Evolutionary conservation across 1,139 yeast genomes (phyloP).

Genomic region (Suhomyces maxii): DNA sequence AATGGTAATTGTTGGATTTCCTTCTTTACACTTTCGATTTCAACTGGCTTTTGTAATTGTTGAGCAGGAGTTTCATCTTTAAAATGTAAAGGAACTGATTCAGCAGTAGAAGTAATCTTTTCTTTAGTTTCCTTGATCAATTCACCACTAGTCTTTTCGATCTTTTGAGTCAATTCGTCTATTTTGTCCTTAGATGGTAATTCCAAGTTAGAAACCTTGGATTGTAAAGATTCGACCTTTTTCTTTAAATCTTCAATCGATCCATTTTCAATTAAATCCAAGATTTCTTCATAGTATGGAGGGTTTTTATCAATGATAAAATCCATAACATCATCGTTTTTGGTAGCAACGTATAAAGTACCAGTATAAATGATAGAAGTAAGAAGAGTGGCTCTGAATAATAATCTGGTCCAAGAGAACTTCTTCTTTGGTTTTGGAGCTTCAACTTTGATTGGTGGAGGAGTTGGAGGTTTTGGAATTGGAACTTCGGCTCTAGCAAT

Average conservation of each 20-base stretch:
- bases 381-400: conserved; percentile 32
- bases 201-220: conserved; percentile 23
- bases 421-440: conserved; percentile 14
- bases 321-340: conserved; percentile 47
- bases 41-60: conserved; percentile 48
- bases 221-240: conserved; percentile 20
- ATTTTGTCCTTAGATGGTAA: conserved; percentile 36
- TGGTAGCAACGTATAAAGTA: conserved; percentile 44
- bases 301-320: conserved; percentile 47
- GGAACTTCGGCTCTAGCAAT: conserved; percentile 5
- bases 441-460: conserved; percentile 5
- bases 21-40: conserved; percentile 36
- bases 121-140: conserved; percentile 40
- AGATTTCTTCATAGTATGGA: conserved; percentile 46
- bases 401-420: conserved; percentile 34
- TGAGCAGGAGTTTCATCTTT: conserved; percentile 41
- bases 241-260: conserved; percentile 34
- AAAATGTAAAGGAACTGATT: conserved; percentile 25
- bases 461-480: conserved; percentile 7
- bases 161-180: conserved; percentile 34
- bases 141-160: conserved; percentile 38
- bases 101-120: conserved; percentile 21
- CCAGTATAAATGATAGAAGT: conserved; percentile 40
- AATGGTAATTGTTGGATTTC: conserved; percentile 38
- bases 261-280: conserved; percentile 43